Percentiles rank a stretch among this genome's conserved stretches.
These are phyloP conservation scores for Eleusine coracana DNA, from an alignment of 176 grass and related monocot species.

Conservation along the genomic window DNA sequence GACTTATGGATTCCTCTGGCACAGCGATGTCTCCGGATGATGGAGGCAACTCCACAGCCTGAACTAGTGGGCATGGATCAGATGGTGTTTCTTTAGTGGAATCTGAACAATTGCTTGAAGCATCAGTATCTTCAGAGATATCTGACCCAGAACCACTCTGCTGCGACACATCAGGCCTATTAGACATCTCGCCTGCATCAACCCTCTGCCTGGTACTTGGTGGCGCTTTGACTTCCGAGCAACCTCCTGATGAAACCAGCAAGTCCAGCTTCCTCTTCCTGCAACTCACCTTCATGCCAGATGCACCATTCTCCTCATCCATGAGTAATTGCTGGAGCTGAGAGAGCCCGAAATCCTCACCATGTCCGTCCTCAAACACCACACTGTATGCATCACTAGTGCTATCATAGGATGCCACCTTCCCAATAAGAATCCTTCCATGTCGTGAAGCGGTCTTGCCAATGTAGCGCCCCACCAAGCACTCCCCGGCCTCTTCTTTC, in stretches of 20 bases:
- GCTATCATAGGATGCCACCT: conserved; percentile 53
- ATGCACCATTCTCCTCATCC: conserved; percentile 42
- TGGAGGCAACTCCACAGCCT: conserved; percentile 61
- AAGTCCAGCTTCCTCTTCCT: conserved; percentile 89
- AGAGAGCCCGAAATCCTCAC: conserved; percentile 42
- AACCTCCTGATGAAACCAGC: conserved; percentile 52
- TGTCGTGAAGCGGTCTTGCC: conserved; percentile 38
- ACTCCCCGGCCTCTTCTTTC: conserved; percentile 4
- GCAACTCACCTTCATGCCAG: conserved; percentile 81
- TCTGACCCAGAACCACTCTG: conserved; percentile 48
- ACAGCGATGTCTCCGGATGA: conserved; percentile 78
- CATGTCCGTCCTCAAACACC: conserved; percentile 62
- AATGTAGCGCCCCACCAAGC: conserved; percentile 65
- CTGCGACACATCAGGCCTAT: conserved; percentile 34
- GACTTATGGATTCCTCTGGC: conserved; percentile 68
- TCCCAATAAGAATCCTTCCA: conserved; percentile 52
- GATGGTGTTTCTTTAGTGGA: conserved; percentile 41
- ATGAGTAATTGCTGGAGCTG: conserved; percentile 48
- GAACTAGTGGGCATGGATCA: conserved; percentile 41
- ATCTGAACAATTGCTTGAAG: conserved; percentile 77
- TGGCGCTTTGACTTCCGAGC: conserved; percentile 31
- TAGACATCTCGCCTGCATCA: conserved; percentile 38
- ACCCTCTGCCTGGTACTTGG: conserved; percentile 52
- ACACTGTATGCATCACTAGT: conserved; percentile 22
- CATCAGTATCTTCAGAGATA: conserved; percentile 73